phyloP scores from a whole-genome alignment of 305 asterid genomes.

The Striga hermonthica region DNA sequence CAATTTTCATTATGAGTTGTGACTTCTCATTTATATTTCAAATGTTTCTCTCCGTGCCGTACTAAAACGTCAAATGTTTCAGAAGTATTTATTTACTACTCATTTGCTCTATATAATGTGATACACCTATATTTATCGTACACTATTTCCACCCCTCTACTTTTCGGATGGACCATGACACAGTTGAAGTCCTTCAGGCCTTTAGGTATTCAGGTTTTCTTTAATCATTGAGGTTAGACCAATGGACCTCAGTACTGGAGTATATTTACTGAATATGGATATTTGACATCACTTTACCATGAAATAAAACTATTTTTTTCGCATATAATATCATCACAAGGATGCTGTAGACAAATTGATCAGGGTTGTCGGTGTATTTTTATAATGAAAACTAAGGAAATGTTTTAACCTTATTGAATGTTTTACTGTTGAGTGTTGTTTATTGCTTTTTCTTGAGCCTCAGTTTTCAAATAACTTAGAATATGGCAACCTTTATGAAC shows the following conservation, averaged over 20 bases:
- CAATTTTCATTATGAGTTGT: neutral
- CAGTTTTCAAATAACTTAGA: constrained; percentile 1
- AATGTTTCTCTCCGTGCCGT: no score
- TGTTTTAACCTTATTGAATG: neutral
- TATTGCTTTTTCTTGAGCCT: constrained; percentile 20
- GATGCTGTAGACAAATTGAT: neutral
- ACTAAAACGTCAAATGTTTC: no score
- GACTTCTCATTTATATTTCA: neutral
- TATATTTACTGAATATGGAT: neutral
- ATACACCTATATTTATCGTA: no score
- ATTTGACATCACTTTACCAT: neutral
- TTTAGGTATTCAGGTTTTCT: neutral
- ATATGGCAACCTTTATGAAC: constrained; percentile 9
- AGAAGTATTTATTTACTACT: no score
- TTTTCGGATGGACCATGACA: neutral
- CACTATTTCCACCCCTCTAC: neutral
- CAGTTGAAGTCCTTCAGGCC: neutral
- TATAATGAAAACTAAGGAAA: neutral
- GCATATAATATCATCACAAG: neutral
- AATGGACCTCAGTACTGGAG: neutral
- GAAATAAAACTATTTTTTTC: neutral
- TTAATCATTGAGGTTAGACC: neutral
- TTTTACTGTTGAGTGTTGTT: neutral
- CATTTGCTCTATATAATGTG: no score
- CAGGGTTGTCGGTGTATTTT: neutral